Evolutionary conservation across 805 yeast genomes (phyloP).

Genomic region (Spencermartinsiella europaea): DNA sequence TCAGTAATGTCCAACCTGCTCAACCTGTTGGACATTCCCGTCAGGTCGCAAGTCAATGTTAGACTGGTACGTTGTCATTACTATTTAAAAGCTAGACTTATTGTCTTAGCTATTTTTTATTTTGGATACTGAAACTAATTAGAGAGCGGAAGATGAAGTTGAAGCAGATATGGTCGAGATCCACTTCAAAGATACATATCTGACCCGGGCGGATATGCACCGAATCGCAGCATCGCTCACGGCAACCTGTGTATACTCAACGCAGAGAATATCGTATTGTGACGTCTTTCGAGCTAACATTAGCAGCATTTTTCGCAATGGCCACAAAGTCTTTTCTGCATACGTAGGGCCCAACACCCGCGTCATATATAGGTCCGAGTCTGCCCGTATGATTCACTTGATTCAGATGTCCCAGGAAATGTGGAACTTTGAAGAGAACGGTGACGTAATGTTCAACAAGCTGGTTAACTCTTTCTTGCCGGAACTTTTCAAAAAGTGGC

Average conservation of each 20-base stretch:
- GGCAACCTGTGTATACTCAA: constrained; percentile 59
- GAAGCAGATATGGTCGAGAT: constrained; percentile 81
- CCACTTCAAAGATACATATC: constrained; percentile 68
- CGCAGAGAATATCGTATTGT: constrained; percentile 60
- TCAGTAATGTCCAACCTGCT: constrained; percentile 22
- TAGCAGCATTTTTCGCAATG: constrained; percentile 59
- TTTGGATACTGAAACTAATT: neutral
- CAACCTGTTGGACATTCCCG: constrained; percentile 50
- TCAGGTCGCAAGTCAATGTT: constrained; percentile 62
- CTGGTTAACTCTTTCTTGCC: constrained; percentile 91
- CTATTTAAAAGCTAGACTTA: too few species aligned
- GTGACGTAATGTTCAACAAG: constrained; percentile 89
- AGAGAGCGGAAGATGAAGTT: constrained; percentile 39
- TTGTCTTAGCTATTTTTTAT: too few species aligned
- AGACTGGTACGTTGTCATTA: constrained; percentile 34
- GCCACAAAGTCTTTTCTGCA: constrained; percentile 67
- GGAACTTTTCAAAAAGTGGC: constrained; percentile 81
- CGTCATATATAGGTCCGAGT: constrained; percentile 83
- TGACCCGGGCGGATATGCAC: constrained; percentile 95
- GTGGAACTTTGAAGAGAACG: constrained; percentile 98
- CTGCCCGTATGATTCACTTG: constrained; percentile 75
- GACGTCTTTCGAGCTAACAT: constrained; percentile 61
- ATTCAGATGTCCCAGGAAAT: constrained; percentile 90
- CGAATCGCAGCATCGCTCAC: constrained; percentile 56
- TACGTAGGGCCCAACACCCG: constrained; percentile 69